A percentile compares a stretch with the other conserved stretches of the same genome.
Conservation (phyloP, 2,329 filamentous ascomycete species). For the Botrytis elliptica region DNA sequence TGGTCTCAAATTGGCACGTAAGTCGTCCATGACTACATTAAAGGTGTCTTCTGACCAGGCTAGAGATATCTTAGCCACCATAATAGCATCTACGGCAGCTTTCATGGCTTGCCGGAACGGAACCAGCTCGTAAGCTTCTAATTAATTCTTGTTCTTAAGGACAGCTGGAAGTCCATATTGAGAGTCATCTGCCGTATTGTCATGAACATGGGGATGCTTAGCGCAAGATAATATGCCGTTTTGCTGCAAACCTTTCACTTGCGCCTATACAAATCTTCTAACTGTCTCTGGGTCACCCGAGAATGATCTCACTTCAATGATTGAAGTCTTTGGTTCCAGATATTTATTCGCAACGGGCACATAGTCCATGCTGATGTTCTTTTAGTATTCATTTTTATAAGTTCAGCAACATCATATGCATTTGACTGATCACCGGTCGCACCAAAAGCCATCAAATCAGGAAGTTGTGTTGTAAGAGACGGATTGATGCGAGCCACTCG, state of each 20-base stretch:
- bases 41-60: conserved; percentile 34
- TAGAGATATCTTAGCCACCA: conserved; percentile 47
- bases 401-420: conserved; percentile 40
- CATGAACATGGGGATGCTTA: conserved; percentile 48
- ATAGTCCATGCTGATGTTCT: conserved; percentile 48
- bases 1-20: conserved; percentile 44
- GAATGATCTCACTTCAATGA: conserved; percentile 45
- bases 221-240: conserved; percentile 44
- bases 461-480: conserved; percentile 43
- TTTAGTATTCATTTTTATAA: conserved; percentile 43
- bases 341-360: conserved; percentile 47
- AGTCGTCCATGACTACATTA: conserved; percentile 21
- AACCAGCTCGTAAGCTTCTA: conserved; percentile 45
- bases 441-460: conserved; percentile 46
- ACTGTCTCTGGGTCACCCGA: conserved; percentile 45
- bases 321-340: conserved; percentile 45
- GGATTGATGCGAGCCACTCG: conserved; percentile 45
- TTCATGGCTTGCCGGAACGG: conserved; percentile 45
- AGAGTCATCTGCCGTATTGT: conserved; percentile 46
- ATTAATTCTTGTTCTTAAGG: conserved; percentile 40
- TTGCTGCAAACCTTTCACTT: conserved; percentile 42
- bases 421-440: conserved; percentile 41
- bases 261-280: conserved; percentile 43
- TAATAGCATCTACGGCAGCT: conserved; percentile 45
- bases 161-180: conserved; percentile 45